Evolutionary conservation across 2,329 filamentous ascomycete species (phyloP), one percentile per base, ranked within the genome.

Genomic region (Onygenales sp.): DNA sequence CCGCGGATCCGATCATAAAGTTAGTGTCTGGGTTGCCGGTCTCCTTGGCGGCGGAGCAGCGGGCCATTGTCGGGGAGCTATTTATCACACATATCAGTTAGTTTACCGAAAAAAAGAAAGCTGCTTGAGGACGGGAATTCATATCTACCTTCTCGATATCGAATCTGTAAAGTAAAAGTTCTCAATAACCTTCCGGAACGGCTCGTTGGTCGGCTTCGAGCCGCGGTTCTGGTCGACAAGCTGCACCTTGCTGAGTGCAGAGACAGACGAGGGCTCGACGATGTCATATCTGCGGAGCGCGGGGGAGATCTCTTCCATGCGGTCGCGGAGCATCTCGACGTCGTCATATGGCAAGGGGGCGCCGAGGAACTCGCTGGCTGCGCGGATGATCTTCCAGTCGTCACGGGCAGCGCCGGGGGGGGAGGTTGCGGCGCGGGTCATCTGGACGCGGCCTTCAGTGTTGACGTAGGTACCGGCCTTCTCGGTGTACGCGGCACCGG

Each of bases 141-240:
- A 31, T 76, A 83, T 71, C 77, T 27, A 27, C 89, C 89, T 96
- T 81, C 93, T 85, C 40, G 91, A 95, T 71, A 98, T 96, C 54
- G 86, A 84, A 74, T 98, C 92, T 70, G 93, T 98, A 74, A 97
- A 95, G 77, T 91, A 98, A 73, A 98, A 98, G 77, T 98, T 88
- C 65, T 95, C 85, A 63, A 98, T 88, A 54, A 87, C 83, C 73
- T 87, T 88, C 78, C 84, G 88, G 65, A 98, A 79, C 33, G 87
- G 82, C 62, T 79, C 74, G n/a, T 83, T 84, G 42, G 77, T 85
- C n/a, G 79, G 65, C 73, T 88, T 86, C 49, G 83, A 74, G 47
- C 88, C 90, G 82, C 93, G 95, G 79, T 97, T 97, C 73, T 94
- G 88, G 67, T 97, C 93, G 51, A 95, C 88, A 54, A 98, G 79